A percentile compares a stretch with the other conserved stretches of the same genome.
Evolutionary conservation across 345 rosid species (phyloP).

Genomic region (Mercurialis annua): DNA sequence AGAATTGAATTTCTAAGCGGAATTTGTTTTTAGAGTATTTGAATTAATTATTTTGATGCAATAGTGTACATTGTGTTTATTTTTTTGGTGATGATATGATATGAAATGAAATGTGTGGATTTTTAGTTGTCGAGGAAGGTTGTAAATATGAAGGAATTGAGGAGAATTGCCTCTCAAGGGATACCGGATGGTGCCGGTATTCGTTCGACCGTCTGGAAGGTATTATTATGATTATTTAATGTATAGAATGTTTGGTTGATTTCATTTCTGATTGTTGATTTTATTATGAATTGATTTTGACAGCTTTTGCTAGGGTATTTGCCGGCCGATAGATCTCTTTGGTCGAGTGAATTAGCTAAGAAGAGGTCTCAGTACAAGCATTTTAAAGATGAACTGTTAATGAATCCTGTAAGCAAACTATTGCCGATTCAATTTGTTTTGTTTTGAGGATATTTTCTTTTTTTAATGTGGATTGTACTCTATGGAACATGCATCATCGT

Average conservation of each 20-base stretch:
- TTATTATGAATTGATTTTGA: conserved; percentile 17
- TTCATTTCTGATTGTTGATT: not conserved
- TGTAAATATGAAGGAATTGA: conserved; percentile 67
- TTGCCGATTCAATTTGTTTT: not conserved
- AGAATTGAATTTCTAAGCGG: too few species aligned
- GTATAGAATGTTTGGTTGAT: not conserved
- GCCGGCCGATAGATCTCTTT: conserved; percentile 71
- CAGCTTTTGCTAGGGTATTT: conserved; percentile 86
- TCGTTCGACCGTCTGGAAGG: conserved; percentile 95
- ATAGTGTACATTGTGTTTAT: too few species aligned
- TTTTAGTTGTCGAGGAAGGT: conserved; percentile 76
- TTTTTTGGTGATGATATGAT: too few species aligned
- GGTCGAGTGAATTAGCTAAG: conserved; percentile 81
- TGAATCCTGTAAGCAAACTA: conserved; percentile 78
- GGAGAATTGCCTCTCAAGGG: conserved; percentile 81
- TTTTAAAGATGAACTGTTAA: conserved; percentile 84
- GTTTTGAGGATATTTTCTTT: not conserved
- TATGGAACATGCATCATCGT: not conserved
- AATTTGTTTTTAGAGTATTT: too few species aligned
- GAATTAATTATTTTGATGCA: too few species aligned
- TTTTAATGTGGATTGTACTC: not conserved
- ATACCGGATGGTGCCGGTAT: conserved; percentile 80
- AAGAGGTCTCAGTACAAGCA: conserved; percentile 85
- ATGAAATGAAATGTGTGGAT: conserved; percentile 1
- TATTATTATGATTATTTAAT: conserved; percentile 3